Evolutionary conservation across 805 yeast species (phyloP), one percentile per base, ranked within the genome.

Genomic region (Wickerhamiella slavikovae): DNA sequence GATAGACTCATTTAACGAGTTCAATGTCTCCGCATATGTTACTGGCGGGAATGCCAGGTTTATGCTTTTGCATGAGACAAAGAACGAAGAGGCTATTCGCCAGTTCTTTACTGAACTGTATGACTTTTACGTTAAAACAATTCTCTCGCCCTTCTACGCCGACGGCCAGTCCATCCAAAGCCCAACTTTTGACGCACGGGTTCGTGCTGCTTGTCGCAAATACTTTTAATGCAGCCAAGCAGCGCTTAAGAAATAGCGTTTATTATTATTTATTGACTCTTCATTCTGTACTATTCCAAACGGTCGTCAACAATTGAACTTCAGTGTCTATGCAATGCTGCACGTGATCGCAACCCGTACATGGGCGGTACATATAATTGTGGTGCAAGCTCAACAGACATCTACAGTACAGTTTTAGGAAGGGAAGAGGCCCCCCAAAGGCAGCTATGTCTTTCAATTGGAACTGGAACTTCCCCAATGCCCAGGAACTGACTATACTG

Each of bases 11-110:
- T 85, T 80, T 49, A 79, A 83, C 48, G 91, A 89, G 4, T 68
- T 71, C 39, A 56, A 62, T 28, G 67, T 85, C n/a, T 76, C 80
- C 32, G 91, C 85, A 3, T 89, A 70, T 47, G 62, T 85, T 24
- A 79, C 94, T 0, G 82, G 82, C 30, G 85, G 94, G 4, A 83
- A 80, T 44, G 65, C 78, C 41, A 80, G 80, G 47, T 67, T 85
- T 37, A 51, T 89, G 14, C 61, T 89, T 38, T 54, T 75, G 2
- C 79, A 75, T 39, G 76, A 72, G 33, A 47, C 61, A 15, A 56
- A 56, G 29, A 59, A 65, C 37, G 94, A 85, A 38, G 82, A 71
- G 39, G 58, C 72, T 9, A 75, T 83, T 12, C 68, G 72, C 38
- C 85, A 75, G 46, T 83, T 89, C 46, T 78, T 83, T 48, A 60